Percentiles rank a stretch among this genome's conserved stretches.
phyloP scores from a whole-genome alignment of 2,329 filamentous ascomycete species.

The Pestalotiopsis sp. region DNA sequence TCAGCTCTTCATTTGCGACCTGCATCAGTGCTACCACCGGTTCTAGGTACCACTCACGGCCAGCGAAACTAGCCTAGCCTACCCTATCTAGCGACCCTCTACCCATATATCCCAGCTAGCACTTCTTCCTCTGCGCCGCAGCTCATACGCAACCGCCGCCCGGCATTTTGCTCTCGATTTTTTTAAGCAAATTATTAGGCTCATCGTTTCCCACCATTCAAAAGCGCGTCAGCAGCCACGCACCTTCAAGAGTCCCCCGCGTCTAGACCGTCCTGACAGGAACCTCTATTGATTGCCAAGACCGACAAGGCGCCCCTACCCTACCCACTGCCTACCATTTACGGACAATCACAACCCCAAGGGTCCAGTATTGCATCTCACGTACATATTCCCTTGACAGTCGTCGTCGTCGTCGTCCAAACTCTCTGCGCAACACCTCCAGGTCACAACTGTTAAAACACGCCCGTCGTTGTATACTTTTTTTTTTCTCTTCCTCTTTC shows the following conservation, averaged over 20 bases:
- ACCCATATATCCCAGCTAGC: background rate
- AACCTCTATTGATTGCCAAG: constrained; percentile 1
- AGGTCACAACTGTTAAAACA: too few relatives aligned
- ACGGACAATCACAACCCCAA: background rate
- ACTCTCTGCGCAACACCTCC: too few relatives aligned
- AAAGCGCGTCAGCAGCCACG: constrained; percentile 1
- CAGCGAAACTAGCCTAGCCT: background rate
- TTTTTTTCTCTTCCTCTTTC: too few relatives aligned
- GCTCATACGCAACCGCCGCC: too few relatives aligned
- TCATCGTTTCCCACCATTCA: constrained; percentile 2
- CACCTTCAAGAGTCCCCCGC: background rate
- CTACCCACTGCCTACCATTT: background rate
- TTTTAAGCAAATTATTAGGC: background rate
- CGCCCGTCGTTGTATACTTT: too few relatives aligned
- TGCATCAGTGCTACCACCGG: background rate
- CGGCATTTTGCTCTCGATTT: background rate
- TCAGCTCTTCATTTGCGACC: background rate
- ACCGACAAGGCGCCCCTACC: background rate
- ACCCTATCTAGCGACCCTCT: background rate
- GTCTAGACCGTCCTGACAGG: background rate
- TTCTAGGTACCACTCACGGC: background rate
- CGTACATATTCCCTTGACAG: too few relatives aligned
- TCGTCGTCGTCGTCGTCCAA: too few relatives aligned
- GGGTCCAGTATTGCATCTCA: background rate
- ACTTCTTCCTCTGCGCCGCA: background rate